A percentile compares a stretch with the other conserved stretches of the same genome.
These are phyloP conservation scores for Crucibulum laeve DNA, from an alignment of 768 basidiomycete genomes.

Conservation along the genomic window DNA sequence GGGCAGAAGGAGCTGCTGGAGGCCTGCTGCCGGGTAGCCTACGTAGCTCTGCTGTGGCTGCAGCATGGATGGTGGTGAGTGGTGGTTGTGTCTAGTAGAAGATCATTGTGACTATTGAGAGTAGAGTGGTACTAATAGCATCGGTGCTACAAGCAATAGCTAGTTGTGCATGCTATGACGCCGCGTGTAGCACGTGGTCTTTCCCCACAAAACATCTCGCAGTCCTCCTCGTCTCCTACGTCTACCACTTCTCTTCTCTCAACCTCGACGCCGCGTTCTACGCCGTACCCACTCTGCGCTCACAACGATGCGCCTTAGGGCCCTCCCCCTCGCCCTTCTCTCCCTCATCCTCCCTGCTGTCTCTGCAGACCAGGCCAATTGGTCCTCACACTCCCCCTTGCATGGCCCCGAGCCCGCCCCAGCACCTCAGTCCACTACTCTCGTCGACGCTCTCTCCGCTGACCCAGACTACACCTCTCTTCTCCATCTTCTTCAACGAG, in stretches of 20 bases:
- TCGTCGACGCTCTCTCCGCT: slow-evolving; percentile 72
- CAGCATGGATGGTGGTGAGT: slow-evolving; percentile 23
- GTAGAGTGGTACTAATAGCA: background rate
- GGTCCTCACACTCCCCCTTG: too few species aligned
- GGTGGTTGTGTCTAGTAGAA: background rate
- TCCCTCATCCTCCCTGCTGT: slow-evolving; percentile 15
- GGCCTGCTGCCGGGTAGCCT: slow-evolving; percentile 47
- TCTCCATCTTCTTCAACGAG: slow-evolving; percentile 71
- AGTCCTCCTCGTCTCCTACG: background rate
- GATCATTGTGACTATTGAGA: background rate
- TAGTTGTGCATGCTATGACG: too few species aligned
- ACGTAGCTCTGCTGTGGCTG: slow-evolving; percentile 32
- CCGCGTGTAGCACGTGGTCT: too few species aligned
- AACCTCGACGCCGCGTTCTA: background rate
- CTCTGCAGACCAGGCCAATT: background rate
- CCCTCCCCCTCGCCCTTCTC: slow-evolving; percentile 10
- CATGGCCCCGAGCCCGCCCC: too few species aligned
- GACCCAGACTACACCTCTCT: slow-evolving; percentile 79
- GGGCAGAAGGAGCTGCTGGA: slow-evolving; percentile 56
- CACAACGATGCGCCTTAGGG: too few species aligned
- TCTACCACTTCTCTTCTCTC: background rate
- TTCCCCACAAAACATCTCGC: background rate
- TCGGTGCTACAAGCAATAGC: too few species aligned
- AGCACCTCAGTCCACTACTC: slow-evolving; percentile 33
- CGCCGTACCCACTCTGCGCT: too few species aligned